Evolutionary conservation across 1,284 basidiomycete genomes (phyloP).

Genomic region (Leccinum brunneo-olivaceum): DNA sequence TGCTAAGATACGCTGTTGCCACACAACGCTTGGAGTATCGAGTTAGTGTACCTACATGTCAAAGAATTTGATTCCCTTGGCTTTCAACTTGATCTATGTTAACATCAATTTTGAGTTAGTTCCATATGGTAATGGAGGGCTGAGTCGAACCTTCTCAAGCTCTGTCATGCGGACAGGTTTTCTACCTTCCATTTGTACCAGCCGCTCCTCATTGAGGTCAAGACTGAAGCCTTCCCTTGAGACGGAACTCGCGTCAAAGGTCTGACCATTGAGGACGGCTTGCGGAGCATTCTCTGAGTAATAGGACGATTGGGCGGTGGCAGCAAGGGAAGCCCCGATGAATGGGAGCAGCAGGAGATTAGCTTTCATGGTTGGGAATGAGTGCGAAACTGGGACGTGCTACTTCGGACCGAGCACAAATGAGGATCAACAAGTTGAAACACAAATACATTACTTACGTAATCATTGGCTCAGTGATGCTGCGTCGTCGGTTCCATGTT

Average conservation of each 20-base stretch:
- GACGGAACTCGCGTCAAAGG: conserved; percentile 18
- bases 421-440: conserved; percentile 8
- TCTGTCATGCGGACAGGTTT: conserved; percentile 76
- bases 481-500: conserved; percentile 20
- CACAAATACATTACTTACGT: conserved; percentile 1
- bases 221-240: conserved; percentile 40
- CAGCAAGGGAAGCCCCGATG: conserved; percentile 16
- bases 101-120: not conserved
- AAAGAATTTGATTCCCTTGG: conserved; percentile 73
- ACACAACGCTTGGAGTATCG: conserved; percentile 2
- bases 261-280: conserved; percentile 22
- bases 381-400: too few relatives aligned
- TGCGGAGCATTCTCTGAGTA: conserved; percentile 9
- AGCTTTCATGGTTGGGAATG: conserved; percentile 15
- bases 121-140: not conserved
- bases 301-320: conserved; percentile 11
- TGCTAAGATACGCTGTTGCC: conserved; percentile 40
- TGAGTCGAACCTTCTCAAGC: conserved; percentile 60
- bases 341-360: conserved; percentile 19
- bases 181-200: conserved; percentile 69
- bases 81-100: conserved; percentile 63
- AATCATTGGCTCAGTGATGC: conserved; percentile 3
- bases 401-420: not conserved
- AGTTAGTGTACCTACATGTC: conserved; percentile 60
- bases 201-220: conserved; percentile 64